A percentile compares a stretch with the other conserved stretches of the same genome.
Evolutionary conservation across 805 yeast genomes (phyloP).

Genomic region (Pichia nakasei): DNA sequence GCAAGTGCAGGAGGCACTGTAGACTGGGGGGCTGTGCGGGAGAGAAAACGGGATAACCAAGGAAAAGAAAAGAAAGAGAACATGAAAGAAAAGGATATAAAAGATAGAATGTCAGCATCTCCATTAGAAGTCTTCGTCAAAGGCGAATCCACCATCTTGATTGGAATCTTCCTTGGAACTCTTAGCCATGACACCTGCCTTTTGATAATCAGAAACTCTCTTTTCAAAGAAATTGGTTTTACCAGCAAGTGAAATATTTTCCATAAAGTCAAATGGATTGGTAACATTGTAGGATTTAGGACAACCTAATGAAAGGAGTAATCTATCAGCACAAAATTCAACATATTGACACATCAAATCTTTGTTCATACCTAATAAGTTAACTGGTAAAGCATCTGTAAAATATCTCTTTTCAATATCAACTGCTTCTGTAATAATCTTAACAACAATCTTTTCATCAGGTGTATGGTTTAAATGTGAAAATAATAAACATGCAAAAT

Average conservation of each 20-base stretch:
- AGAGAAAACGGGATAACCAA: too few relatives aligned
- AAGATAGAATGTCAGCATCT: background rate
- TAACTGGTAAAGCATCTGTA: constrained; percentile 90
- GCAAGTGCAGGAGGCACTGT: background rate
- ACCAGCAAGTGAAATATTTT: constrained; percentile 95
- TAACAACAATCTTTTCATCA: constrained; percentile 64
- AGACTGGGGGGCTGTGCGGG: background rate
- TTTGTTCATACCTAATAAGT: constrained; percentile 90
- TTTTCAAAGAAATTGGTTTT: constrained; percentile 98
- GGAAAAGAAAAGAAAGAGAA: background rate
- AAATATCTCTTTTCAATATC: constrained; percentile 88
- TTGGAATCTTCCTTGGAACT: constrained; percentile 31
- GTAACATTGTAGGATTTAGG: constrained; percentile 77
- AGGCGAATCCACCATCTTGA: constrained; percentile 55
- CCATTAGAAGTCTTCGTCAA: constrained; percentile 86
- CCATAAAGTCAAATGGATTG: constrained; percentile 98
- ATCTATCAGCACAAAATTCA: constrained; percentile 95
- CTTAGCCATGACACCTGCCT: constrained; percentile 97
- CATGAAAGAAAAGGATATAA: background rate
- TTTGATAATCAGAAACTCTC: constrained; percentile 97
- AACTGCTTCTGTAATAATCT: constrained; percentile 91
- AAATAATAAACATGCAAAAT: constrained; percentile 92
- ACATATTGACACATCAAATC: constrained; percentile 95
- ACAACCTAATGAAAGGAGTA: constrained; percentile 85
- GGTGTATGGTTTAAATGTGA: constrained; percentile 92